A percentile compares a stretch with the other conserved stretches of the same genome.
Conservation (phyloP, 1,284 basidiomycete genomes). For the Ustilago trichophora region DNA sequence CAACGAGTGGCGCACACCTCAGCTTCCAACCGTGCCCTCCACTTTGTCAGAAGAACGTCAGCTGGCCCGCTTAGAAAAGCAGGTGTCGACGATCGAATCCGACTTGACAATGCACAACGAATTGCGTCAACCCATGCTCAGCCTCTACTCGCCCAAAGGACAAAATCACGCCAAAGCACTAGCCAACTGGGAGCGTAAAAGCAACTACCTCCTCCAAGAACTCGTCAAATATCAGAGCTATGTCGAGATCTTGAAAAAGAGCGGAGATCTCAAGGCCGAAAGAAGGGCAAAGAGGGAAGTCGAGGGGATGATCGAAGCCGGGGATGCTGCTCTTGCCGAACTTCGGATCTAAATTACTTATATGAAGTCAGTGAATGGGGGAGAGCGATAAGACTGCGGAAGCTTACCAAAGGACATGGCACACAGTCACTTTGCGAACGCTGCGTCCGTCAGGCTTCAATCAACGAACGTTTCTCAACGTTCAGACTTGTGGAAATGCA, state of each 20-base stretch:
- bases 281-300: conserved; percentile 41
- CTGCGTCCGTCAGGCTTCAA: no score
- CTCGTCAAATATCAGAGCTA: conserved; percentile 97
- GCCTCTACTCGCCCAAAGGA: conserved; percentile 78
- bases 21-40: conserved; percentile 82
- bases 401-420: no score
- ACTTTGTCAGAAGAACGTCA: conserved; percentile 90
- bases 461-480: no score
- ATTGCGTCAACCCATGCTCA: conserved; percentile 82
- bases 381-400: no score
- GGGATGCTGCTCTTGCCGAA: conserved; percentile 25
- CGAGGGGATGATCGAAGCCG: conserved; percentile 40
- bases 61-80: conserved; percentile 40
- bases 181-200: conserved; percentile 91
- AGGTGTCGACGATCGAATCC: conserved; percentile 72
- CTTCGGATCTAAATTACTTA: background rate
- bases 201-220: conserved; percentile 85
- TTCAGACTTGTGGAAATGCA: no score
- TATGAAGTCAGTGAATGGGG: no score
- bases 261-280: conserved; percentile 37
- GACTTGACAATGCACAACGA: conserved; percentile 86
- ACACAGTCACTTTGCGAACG: no score
- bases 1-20: conserved; percentile 92
- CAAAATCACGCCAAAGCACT: conserved; percentile 79
- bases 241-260: conserved; percentile 76